phyloP scores from a whole-genome alignment of 208 protist species.

The Wallacemonas sp. region DNA sequence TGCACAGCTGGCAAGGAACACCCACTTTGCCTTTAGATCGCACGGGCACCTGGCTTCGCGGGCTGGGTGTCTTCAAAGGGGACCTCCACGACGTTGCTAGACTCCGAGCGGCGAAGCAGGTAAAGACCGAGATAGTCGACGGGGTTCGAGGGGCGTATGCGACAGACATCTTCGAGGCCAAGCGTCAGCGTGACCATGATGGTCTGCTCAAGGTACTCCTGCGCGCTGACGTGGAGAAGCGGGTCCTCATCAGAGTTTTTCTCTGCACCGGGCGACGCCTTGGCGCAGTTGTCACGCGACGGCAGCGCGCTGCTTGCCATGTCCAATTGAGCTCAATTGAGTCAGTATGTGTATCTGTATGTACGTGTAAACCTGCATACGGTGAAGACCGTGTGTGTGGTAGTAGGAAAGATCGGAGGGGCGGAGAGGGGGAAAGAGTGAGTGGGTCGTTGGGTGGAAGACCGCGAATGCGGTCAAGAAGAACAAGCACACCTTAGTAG shows the following conservation, averaged over 20 bases:
- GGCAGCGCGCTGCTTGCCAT: background rate
- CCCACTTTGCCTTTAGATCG: too few species aligned
- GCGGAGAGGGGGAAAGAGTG: too few species aligned
- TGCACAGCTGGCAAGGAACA: too few species aligned
- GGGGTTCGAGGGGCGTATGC: constrained; percentile 90
- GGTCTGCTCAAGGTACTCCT: constrained; percentile 87
- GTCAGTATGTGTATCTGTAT: too few species aligned
- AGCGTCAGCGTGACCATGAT: constrained; percentile 88
- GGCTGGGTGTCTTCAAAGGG: constrained; percentile 53
- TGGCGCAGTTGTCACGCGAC: background rate
- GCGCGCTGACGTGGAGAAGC: constrained; percentile 26
- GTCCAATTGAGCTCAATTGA: too few species aligned
- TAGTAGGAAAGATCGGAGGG: too few species aligned
- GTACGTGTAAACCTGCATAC: too few species aligned
- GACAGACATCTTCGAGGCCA: constrained; percentile 84
- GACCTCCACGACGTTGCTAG: constrained; percentile 73
- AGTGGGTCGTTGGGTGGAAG: too few species aligned
- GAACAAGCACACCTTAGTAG: too few species aligned
- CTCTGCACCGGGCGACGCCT: constrained; percentile 13
- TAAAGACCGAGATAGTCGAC: constrained; percentile 92
- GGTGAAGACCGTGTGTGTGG: too few species aligned
- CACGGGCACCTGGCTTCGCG: constrained; percentile 1
- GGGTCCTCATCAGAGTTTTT: background rate
- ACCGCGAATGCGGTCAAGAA: too few species aligned
- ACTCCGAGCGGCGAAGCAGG: constrained; percentile 75